Base-by-base conservation (phyloP, 306 rosid genomes). In the Hippophae rhamnoides region DNA sequence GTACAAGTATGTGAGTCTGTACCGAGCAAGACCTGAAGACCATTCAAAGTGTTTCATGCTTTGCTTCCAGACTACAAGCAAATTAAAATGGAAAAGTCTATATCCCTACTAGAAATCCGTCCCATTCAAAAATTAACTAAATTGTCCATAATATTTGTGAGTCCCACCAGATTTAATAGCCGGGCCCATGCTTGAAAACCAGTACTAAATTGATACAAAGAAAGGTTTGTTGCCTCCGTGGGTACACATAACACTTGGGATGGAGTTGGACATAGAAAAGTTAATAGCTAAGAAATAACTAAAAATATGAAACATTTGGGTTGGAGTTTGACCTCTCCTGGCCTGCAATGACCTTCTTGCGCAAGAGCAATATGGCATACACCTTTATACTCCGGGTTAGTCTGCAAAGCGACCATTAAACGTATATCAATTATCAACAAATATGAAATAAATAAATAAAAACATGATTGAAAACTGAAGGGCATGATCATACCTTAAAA, bases 301-400 rank as follows among this genome's bases (percentile, higher is more conserved):
- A 49, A 10, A 7, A 5, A 49, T 6, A 49, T 49, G 1, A 49
- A 49, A 13, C 0, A 54, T 7, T 46, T 7, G 47, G 56, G 38
- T 47, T 49, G 66, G 27, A 43, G 56, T 68, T 48, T 65, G 41
- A 82, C 97, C 97, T 90, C 97, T 75, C 97, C 97, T 9, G 97
- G 97, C 82, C 97, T 84, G 65, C 94, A 84, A 71, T 90, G 97
- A 73, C 97, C 97, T 83, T 90, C 97, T 83, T 90, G 97, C 50
- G 97, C 97, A 81, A 90, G 94, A 49, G 96, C 97, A 49, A 90
- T 7, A 43, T 90, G 97, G 76, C 97, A 90, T 47, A 90, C 97
- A 55, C 97, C 97, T 78, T 90, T 90, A 77, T 87, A 90, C 71
- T 90, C 97, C 9, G 90, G 97, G 83, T 90, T 90, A 65, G 79